Percentiles rank a stretch among this genome's conserved stretches.
These are phyloP conservation scores for Vaccinium vitisidaea DNA, from an alignment of 148 eudicot species.

Conservation along the genomic window DNA sequence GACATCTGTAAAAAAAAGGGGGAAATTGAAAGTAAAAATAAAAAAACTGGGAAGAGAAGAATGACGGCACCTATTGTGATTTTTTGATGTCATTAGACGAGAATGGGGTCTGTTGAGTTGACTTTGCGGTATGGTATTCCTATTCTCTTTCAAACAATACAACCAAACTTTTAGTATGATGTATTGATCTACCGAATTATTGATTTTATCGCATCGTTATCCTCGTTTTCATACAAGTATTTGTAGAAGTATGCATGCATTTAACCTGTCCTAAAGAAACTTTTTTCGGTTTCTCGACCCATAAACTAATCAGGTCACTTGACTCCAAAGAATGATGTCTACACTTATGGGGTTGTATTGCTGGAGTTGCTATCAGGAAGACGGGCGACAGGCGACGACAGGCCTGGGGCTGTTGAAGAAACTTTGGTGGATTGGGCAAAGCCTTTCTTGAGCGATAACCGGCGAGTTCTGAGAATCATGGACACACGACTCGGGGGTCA, in stretches of 20 bases:
- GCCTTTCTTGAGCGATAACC: constrained; percentile 39
- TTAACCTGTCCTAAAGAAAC: neutral
- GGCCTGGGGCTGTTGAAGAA: constrained; percentile 28
- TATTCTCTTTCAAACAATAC: neutral
- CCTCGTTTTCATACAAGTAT: neutral
- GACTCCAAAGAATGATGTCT: constrained; percentile 49
- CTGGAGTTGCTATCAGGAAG: constrained; percentile 46
- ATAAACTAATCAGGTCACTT: constrained; percentile 33
- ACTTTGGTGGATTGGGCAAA: constrained; percentile 51
- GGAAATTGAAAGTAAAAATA: neutral
- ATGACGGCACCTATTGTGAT: neutral
- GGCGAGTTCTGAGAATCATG: constrained; percentile 47
- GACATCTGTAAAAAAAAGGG: neutral
- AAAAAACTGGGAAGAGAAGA: neutral
- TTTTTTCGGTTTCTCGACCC: neutral
- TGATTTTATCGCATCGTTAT: neutral
- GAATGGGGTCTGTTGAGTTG: neutral
- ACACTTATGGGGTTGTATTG: constrained; percentile 50
- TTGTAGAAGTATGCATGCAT: neutral
- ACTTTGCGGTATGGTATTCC: neutral
- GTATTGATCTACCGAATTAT: neutral
- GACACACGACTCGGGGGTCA: constrained; percentile 56
- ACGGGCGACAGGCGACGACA: constrained; percentile 35
- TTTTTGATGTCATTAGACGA: neutral
- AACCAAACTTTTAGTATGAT: neutral